Evolutionary conservation across 805 yeast species (phyloP), one percentile per base, ranked within the genome.

Genomic region (Barnettozyma sp.): DNA sequence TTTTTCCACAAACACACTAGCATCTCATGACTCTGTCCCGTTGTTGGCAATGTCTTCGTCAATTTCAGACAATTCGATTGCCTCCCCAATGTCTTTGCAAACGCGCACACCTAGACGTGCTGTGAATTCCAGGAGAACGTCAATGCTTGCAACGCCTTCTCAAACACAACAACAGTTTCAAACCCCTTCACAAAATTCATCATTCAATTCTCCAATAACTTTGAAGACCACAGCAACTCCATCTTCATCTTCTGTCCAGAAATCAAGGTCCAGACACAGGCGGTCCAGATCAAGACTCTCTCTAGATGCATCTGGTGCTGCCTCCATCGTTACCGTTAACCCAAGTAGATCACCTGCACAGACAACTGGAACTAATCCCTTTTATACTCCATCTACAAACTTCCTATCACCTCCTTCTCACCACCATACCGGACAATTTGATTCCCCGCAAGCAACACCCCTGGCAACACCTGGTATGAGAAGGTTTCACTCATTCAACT

Each of bases 311-410:
- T 41, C 41, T 22, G 58, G 57, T n/a, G 44, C 50, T 11, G 56
- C 36, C 45, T n/a, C 36, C 41, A 12, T 46, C 55, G 16, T 26
- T 42, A 31, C 38, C 45, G 34, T 23, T 45, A 30, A 32, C 30
- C 33, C 30, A 17, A 54, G 56, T 28, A 59, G 54, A 43, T 62
- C 68, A 2, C 68, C 69, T 10, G 47, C 52, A 20, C 22, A 35
- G 4, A 13, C 31, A 8, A 26, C 26, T 24, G 58, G 58, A 7
- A 65, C 65, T 6, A 70, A 69, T 44, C 75, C 76, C 8, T 70
- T 70, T 48, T 69, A 68, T 48, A 67, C 69, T 2, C 73, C 71
- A 3, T 61, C 66, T 1, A 45, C 66, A 6, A 29, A 18, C 24
- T 66, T 66, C 32, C 35, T 66, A 30, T 63, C 73, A 12, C 74